Conservation (phyloP, 208 protist genomes). For the Crithidia fasciculata region DNA sequence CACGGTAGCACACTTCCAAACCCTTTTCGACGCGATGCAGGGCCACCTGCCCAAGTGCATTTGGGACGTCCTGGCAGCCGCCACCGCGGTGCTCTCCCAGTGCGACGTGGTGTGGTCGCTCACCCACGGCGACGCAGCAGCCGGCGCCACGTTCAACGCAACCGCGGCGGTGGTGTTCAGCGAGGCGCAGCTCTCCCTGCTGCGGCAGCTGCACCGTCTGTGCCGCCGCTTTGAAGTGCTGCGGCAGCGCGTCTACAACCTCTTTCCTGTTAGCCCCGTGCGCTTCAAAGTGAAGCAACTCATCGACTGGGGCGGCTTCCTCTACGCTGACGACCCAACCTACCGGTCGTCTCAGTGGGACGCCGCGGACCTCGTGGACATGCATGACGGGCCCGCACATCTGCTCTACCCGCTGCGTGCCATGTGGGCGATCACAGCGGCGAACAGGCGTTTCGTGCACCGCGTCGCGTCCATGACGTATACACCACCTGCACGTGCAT, state of each 20-base stretch:
- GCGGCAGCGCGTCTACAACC: slow-evolving; percentile 24
- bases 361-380: slow-evolving; percentile 16
- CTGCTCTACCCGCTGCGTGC: slow-evolving; percentile 4
- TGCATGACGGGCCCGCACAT: slow-evolving; percentile 18
- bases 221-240: slow-evolving; percentile 25
- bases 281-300: slow-evolving; percentile 47
- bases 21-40: slow-evolving; percentile 15
- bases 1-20: slow-evolving; percentile 27
- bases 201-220: slow-evolving; percentile 30
- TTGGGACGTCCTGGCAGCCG: slow-evolving; percentile 23
- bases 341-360: slow-evolving; percentile 6
- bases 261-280: slow-evolving; percentile 16
- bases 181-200: slow-evolving; percentile 18
- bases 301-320: slow-evolving; percentile 26
- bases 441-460: slow-evolving; percentile 5
- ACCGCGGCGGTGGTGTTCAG: slow-evolving; percentile 15
- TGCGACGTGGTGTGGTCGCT: slow-evolving; percentile 35
- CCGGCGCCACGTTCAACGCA: slow-evolving; percentile 16
- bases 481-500: background rate
- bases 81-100: slow-evolving; percentile 13
- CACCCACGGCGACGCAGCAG: slow-evolving; percentile 1
- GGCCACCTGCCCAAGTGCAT: slow-evolving; percentile 13
- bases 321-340: slow-evolving; percentile 16
- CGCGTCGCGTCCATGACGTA: slow-evolving; percentile 6
- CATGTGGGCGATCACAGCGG: slow-evolving; percentile 9